phyloP scores from a whole-genome alignment of 176 grass and related monocot species.

The Carex pumila region DNA sequence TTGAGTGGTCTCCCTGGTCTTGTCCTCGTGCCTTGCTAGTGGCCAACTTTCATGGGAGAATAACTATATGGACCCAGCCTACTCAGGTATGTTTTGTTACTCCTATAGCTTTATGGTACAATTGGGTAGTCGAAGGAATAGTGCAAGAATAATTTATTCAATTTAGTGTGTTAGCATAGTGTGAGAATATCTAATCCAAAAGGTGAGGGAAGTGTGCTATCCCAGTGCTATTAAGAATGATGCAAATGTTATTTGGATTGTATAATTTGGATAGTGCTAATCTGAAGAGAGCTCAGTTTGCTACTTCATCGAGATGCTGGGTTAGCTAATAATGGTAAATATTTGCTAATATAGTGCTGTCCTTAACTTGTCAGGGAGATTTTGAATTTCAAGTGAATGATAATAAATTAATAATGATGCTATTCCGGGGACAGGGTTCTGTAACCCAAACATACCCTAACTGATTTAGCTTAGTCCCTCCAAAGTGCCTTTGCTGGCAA shows the following conservation, averaged over 20 bases:
- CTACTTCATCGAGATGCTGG: neutral
- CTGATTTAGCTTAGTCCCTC: neutral
- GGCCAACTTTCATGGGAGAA: constrained; percentile 94
- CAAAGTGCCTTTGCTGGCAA: neutral
- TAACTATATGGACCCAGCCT: constrained; percentile 98
- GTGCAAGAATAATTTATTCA: neutral
- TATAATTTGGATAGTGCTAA: neutral
- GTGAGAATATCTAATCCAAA: neutral
- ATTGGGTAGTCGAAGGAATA: neutral
- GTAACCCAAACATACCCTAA: neutral
- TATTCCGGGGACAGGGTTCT: neutral
- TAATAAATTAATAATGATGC: neutral
- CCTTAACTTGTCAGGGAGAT: neutral
- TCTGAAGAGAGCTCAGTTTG: neutral
- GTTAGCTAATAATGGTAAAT: neutral
- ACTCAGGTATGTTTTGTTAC: constrained; percentile 46
- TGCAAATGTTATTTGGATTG: constrained; percentile 1
- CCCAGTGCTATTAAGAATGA: neutral
- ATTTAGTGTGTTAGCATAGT: neutral
- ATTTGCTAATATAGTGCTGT: neutral
- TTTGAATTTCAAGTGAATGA: neutral
- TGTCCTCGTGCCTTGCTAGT: constrained; percentile 86
- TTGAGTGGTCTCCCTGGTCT: constrained; percentile 94
- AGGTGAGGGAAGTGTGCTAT: neutral
- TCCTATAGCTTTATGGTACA: constrained; percentile 5